phyloP scores from a whole-genome alignment of 495 filamentous ascomycete species.

The Aspergillus hancockii region DNA sequence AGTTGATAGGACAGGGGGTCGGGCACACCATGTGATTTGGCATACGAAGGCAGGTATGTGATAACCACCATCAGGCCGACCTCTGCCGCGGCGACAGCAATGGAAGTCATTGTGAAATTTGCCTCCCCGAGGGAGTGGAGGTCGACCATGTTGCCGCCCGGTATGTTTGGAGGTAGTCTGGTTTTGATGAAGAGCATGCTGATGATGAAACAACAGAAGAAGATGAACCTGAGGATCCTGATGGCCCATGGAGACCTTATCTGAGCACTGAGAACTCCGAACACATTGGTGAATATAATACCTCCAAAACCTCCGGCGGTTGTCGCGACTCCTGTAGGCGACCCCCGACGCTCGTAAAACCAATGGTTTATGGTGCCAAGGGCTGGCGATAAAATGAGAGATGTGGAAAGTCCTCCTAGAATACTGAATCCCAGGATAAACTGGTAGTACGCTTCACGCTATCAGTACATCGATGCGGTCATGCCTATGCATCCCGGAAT shows the following conservation, averaged over 20 bases:
- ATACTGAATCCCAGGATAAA: constrained; percentile 30
- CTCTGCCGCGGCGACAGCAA: constrained; percentile 17
- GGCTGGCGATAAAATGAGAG: constrained; percentile 60
- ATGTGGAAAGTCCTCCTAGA: constrained; percentile 25
- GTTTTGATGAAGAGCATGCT: constrained; percentile 61
- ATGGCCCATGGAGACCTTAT: constrained; percentile 39
- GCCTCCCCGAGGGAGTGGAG: constrained; percentile 54
- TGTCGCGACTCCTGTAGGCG: constrained; percentile 41
- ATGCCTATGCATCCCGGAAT: constrained; percentile 25
- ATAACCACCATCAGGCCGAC: constrained; percentile 30
- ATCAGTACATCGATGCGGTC: constrained; percentile 21
- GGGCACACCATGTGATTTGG: constrained; percentile 25
- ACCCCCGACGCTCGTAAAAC: constrained; percentile 63
- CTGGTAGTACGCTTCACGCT: constrained; percentile 28
- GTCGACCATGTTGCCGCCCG: constrained; percentile 12
- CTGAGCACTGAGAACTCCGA: constrained; percentile 21
- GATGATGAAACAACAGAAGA: constrained; percentile 47
- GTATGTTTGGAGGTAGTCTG: constrained; percentile 49
- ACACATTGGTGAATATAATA: constrained; percentile 54
- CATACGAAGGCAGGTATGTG: constrained; percentile 28
- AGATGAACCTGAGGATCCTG: constrained; percentile 31
- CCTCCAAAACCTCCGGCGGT: constrained; percentile 20
- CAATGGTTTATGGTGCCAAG: constrained; percentile 59
- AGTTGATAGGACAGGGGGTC: constrained; percentile 30
- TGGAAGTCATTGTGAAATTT: constrained; percentile 50